These are phyloP conservation scores for Aspergillus fumigatiaffinis DNA, from an alignment of 2,329 filamentous ascomycete species.

Conservation along the genomic window DNA sequence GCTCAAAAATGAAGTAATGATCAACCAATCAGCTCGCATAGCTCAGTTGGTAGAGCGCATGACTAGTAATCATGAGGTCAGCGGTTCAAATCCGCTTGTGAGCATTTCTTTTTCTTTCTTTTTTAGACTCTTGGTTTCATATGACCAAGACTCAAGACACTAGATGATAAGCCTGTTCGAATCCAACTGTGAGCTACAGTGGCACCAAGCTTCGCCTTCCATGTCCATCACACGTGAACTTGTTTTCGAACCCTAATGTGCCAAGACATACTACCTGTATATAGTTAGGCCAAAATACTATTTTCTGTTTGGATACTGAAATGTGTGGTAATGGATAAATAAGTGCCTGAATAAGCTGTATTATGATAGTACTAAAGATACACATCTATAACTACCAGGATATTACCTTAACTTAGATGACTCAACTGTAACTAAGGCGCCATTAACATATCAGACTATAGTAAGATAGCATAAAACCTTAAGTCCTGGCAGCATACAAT, in stretches of 20 bases:
- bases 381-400: neutral
- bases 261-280: neutral
- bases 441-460: neutral
- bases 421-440: neutral
- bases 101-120: neutral
- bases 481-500: no score
- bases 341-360: neutral
- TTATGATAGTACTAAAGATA: neutral
- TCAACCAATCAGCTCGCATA: neutral
- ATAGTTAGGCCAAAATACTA: neutral
- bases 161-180: no score
- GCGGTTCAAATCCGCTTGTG: neutral
- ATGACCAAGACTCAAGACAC: no score
- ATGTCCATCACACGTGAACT: neutral
- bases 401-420: neutral
- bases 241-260: neutral
- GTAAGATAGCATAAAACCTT: no score
- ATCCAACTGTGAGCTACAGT: neutral
- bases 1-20: accelerated
- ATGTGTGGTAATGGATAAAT: neutral
- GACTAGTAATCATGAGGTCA: neutral
- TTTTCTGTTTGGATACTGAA: neutral
- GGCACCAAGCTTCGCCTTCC: neutral
- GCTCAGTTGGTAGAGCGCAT: neutral
- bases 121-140: no score